Evolutionary conservation across 2,329 filamentous ascomycete species (phyloP).

Genomic region (Fusarium globosum): DNA sequence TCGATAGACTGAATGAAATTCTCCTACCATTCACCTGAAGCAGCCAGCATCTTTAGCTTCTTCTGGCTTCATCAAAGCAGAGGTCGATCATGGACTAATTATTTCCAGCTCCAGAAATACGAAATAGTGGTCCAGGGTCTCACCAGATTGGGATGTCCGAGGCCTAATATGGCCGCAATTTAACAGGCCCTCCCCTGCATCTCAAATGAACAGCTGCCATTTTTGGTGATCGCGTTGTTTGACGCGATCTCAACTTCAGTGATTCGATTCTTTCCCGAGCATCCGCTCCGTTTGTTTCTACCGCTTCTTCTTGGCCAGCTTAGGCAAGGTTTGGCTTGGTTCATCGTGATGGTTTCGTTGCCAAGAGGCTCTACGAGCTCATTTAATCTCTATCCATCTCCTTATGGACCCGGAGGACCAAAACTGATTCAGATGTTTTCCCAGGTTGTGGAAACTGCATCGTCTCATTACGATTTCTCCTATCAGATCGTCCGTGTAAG

Average conservation of each 20-base stretch:
- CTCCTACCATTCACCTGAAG: slow-evolving; percentile 40
- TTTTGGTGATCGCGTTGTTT: slow-evolving; percentile 19
- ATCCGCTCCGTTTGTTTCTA: slow-evolving; percentile 33
- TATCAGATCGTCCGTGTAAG: slow-evolving; percentile 10
- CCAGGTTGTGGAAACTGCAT: slow-evolving; percentile 13
- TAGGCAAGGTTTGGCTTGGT: slow-evolving; percentile 3
- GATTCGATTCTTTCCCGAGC: slow-evolving; percentile 1
- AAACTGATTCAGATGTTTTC: not conserved
- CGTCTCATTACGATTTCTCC: slow-evolving; percentile 11
- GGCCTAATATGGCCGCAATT: slow-evolving; percentile 30
- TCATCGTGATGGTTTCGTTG: slow-evolving; percentile 8
- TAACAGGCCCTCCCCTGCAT: slow-evolving; percentile 36
- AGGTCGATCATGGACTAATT: slow-evolving; percentile 13
- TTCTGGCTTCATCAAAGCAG: slow-evolving; percentile 22
- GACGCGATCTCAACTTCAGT: slow-evolving; percentile 18
- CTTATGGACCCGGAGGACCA: slow-evolving; percentile 8
- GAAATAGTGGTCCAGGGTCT: slow-evolving; percentile 22
- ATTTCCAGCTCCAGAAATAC: slow-evolving; percentile 24
- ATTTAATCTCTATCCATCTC: slow-evolving; percentile 22
- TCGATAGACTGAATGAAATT: not conserved
- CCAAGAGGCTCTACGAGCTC: slow-evolving; percentile 11
- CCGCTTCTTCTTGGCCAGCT: slow-evolving; percentile 27
- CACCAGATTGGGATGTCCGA: slow-evolving; percentile 36
- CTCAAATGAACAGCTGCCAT: slow-evolving; percentile 13
- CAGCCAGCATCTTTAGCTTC: slow-evolving; percentile 29